Base-by-base conservation (phyloP, 169 alveolate genomes). In the Plasmodium gonderi region DNA sequence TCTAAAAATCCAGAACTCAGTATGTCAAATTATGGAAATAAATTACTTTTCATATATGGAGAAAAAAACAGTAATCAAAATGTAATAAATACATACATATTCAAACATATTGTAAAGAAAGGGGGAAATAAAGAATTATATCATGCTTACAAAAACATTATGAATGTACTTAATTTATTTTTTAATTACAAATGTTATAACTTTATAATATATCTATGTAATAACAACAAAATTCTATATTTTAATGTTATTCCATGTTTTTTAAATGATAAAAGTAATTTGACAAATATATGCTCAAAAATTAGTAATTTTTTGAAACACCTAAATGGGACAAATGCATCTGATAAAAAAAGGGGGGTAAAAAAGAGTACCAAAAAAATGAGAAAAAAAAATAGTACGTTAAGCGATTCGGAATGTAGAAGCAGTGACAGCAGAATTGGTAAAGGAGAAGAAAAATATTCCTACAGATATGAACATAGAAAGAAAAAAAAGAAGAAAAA, bases 241-340 rank as follows among this genome's bases (percentile, higher is more conserved):
- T 87, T 87, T 67, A 75, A 75, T 64, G 38, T 87, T n/a, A 14
- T 60, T 29, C 93, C 93, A 7, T 87, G 80, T 17, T 54, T 75
- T 36, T 36, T 87, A 42, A 74, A 8, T 29, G 87, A 87, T 17
- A 14, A 36, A 38, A 38, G 26, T n/a, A 87, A 87, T 74, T 81
- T 87, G 47, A 87, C 93, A 87, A 87, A 87, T 74, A 87, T 87
- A 12, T 87, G 93, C 40, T 67, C 87, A 42, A 87, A 87, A 75
- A 75, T 87, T 2, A 47, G 17, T n/a, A 76, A 42, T 47, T 51
- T 87, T 45, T 54, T 17, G 33, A 29, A 75, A 5, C 49, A 45
- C 45, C 68, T 87, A n/a, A 47, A 49, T 69, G 68, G 33, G n/a
- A 36, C 40, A 49, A 54, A 40, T 45, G 44, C 38, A 42, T 26